Percentiles rank a stretch among this genome's conserved stretches.
phyloP scores from a whole-genome alignment of 139 green algal species.

The Desmodesmus armatus region DNA sequence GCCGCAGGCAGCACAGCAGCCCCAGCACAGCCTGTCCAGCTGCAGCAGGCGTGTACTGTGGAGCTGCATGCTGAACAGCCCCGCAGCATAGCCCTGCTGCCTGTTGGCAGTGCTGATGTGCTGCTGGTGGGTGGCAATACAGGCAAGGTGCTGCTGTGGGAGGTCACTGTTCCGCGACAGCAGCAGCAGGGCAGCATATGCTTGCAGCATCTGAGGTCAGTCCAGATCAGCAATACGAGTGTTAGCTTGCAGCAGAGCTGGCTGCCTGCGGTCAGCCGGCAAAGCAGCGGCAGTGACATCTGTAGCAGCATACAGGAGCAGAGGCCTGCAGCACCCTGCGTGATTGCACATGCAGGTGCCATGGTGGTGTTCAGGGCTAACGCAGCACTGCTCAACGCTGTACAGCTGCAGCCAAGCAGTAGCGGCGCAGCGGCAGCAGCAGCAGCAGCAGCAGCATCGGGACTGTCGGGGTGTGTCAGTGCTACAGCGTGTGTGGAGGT shows the following conservation, averaged over 20 bases:
- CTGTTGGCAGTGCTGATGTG: neutral
- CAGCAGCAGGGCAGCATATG: slow-evolving; percentile 8
- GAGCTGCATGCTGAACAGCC: slow-evolving; percentile 22
- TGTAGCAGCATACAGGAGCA: slow-evolving; percentile 6
- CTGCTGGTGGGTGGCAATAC: slow-evolving; percentile 36
- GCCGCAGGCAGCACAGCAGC: neutral
- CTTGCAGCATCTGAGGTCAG: neutral
- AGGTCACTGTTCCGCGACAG: neutral
- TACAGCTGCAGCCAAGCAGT: slow-evolving; percentile 6
- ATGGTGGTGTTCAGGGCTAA: neutral
- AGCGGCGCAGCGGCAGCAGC: neutral
- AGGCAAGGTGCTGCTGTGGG: slow-evolving; percentile 23
- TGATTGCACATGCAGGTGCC: slow-evolving; percentile 26
- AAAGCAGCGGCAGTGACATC: neutral
- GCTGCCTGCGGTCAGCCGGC: neutral
- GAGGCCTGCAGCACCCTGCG: neutral
- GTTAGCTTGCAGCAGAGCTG: slow-evolving; percentile 4
- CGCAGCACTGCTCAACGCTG: neutral
- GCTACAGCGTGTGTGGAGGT: slow-evolving; percentile 20
- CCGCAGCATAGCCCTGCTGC: slow-evolving; percentile 32
- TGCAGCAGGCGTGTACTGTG: neutral
- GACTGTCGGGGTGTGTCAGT: neutral
- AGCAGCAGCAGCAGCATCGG: slow-evolving; percentile 12
- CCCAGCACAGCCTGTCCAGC: neutral
- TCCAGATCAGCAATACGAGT: slow-evolving; percentile 19